phyloP scores from a whole-genome alignment of 352 stramenopile genomes.

The Globisporangium emineosum region DNA sequence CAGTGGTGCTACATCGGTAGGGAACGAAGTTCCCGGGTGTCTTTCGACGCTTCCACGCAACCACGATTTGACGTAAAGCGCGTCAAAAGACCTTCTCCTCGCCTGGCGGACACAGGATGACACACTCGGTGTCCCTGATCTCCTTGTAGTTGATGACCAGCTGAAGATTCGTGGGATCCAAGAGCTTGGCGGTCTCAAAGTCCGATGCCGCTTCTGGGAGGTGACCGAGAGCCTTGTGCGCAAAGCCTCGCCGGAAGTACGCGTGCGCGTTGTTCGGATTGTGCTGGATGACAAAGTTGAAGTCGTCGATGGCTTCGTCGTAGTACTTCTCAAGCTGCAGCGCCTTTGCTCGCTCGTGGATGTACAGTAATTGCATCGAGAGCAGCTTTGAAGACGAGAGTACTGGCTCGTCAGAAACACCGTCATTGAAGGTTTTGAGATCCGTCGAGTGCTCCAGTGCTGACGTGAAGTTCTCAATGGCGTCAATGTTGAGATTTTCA shows the following conservation, averaged over 20 bases:
- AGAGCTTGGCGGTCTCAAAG: conserved; percentile 62
- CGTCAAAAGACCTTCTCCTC: conserved; percentile 53
- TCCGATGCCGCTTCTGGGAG: conserved; percentile 56
- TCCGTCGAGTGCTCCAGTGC: conserved; percentile 27
- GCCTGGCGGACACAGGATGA: conserved; percentile 63
- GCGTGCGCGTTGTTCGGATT: conserved; percentile 82
- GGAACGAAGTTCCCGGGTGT: too few species aligned
- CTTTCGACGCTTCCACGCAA: too few species aligned
- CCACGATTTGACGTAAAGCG: too few species aligned
- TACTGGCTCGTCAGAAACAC: conserved; percentile 1
- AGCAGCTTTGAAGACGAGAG: conserved; percentile 7
- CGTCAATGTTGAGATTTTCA: conserved; percentile 44
- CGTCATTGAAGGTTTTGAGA: not conserved
- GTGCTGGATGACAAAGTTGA: conserved; percentile 59
- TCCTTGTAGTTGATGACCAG: conserved; percentile 83
- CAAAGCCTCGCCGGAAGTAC: conserved; percentile 79
- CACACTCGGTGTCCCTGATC: conserved; percentile 63
- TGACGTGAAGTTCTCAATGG: conserved; percentile 68
- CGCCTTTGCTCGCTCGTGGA: conserved; percentile 77
- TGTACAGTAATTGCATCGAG: conserved; percentile 35
- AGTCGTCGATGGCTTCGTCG: conserved; percentile 70
- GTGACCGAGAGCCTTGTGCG: conserved; percentile 56
- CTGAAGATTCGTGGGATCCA: conserved; percentile 63
- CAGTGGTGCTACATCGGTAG: too few species aligned
- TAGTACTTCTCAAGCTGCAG: conserved; percentile 72